These are phyloP conservation scores for Botrytis squamosa DNA, from an alignment of 2,329 filamentous ascomycete species.

Conservation along the genomic window DNA sequence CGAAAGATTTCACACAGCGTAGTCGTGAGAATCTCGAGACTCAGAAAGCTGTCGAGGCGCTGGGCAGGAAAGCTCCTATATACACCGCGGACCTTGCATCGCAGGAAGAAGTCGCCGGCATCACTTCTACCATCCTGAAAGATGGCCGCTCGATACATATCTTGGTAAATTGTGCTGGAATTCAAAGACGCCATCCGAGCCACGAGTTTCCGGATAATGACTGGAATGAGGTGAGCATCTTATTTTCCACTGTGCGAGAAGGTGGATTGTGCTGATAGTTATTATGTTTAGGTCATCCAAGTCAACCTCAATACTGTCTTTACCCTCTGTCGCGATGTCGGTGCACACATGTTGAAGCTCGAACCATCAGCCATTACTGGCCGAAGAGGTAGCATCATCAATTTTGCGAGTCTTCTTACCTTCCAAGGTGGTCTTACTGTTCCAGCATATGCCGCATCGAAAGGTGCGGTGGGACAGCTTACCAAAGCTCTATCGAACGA, in stretches of 20 bases:
- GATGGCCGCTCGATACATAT: constrained; percentile 47
- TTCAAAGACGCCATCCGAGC: constrained; percentile 40
- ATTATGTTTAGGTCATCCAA: constrained; percentile 58
- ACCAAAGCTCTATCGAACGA: constrained; percentile 73
- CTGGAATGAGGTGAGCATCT: constrained; percentile 56
- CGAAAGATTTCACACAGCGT: constrained; percentile 29
- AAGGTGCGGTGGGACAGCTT: constrained; percentile 76
- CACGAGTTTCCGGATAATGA: constrained; percentile 43
- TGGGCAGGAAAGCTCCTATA: constrained; percentile 65
- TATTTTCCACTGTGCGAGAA: constrained; percentile 55
- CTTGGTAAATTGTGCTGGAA: constrained; percentile 48
- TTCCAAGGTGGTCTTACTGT: constrained; percentile 91
- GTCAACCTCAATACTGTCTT: constrained; percentile 85
- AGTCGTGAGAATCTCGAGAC: constrained; percentile 46
- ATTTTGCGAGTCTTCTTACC: constrained; percentile 78
- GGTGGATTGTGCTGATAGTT: constrained; percentile 29
- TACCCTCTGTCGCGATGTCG: constrained; percentile 72
- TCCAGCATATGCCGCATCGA: constrained; percentile 81
- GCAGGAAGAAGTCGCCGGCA: constrained; percentile 55
- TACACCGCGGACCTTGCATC: constrained; percentile 70
- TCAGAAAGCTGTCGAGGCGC: constrained; percentile 58
- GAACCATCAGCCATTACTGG: constrained; percentile 69
- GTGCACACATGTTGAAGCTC: constrained; percentile 69
- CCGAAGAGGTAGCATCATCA: constrained; percentile 73
- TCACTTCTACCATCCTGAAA: constrained; percentile 60